Conservation (phyloP, 176 grass and related monocot genomes). For the Dendrocalamus sinicus region DNA sequence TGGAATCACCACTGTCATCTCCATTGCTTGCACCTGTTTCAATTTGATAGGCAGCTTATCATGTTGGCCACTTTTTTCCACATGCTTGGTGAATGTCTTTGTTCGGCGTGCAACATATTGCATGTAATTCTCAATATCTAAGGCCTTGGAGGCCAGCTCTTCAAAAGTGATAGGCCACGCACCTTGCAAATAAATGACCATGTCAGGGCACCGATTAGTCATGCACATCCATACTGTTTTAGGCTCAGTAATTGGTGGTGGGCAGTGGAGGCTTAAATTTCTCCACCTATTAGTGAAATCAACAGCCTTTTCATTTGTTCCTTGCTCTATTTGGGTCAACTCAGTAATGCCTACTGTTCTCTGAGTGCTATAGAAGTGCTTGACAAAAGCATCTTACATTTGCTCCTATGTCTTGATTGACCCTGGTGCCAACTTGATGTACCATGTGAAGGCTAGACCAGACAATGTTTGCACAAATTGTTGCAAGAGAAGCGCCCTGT, state of each 20-base stretch:
- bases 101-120: background rate
- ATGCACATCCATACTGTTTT: background rate
- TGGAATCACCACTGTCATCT: too few relatives aligned
- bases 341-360: background rate
- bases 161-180: background rate
- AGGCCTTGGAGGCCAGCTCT: background rate
- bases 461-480: background rate
- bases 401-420: background rate
- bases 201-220: background rate
- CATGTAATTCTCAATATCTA: background rate
- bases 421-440: background rate
- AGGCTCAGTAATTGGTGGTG: background rate
- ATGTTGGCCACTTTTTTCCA: background rate
- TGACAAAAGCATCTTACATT: background rate
- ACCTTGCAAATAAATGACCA: background rate
- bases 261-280: background rate
- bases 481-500: background rate
- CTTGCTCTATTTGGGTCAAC: background rate
- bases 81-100: background rate
- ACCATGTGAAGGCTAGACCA: too few relatives aligned
- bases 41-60: background rate
- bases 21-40: too few relatives aligned
- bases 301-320: background rate
- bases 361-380: background rate
- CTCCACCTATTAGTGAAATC: constrained; percentile 5